Base-by-base conservation (phyloP, 1,139 yeast genomes). In the Saccharomyces pastorianus region DNA sequence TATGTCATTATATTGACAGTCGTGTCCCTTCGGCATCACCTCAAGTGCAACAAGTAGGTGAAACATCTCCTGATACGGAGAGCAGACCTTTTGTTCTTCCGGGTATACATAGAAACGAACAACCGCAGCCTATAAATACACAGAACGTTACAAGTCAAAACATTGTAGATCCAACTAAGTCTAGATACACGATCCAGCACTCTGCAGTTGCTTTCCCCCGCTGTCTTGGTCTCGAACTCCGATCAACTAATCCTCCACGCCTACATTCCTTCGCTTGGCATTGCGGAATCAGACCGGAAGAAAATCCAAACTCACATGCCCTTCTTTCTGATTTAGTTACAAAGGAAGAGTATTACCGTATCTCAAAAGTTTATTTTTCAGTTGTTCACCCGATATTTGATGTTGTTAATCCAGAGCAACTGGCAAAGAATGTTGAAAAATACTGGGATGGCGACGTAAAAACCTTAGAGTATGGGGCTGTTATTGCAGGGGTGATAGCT, bases 171-270 rank as follows among this genome's bases (percentile, higher is more conserved):
- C 53, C 48, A 2, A n/a, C 44, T 29, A 53, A 47, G 29, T 48
- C 55, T 8, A 52, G 51, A n/a, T 54, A 49, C 14, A 52, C 46
- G 49, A 34, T 28, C 20, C 52, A 46, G 14, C 49, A 49, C 38
- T 55, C 57, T 7, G 56, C 57, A 17, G 51, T 55, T 20, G 53
- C 56, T 4, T 53, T 55, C 27, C 56, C 57, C 9, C 56, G 56
- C 11, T 48, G 44, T 14, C 57, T 55, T 31, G 57, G 53, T 5
- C 54, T 55, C 4, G 57, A 53, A 27, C 55, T 55, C 20, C 51
- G 49, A 20, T 55, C 57, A 13, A 31, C 53, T 5, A 51, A 55
- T 23, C 57, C 57, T 8, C 57, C 57, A 9, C 57, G 51, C 17
- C 42, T 55, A 31, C 56, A 53, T 46, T 55, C 56, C 14, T 53